These are phyloP conservation scores for Collybiopsis luxurians DNA, from an alignment of 768 basidiomycete genomes.

Conservation along the genomic window DNA sequence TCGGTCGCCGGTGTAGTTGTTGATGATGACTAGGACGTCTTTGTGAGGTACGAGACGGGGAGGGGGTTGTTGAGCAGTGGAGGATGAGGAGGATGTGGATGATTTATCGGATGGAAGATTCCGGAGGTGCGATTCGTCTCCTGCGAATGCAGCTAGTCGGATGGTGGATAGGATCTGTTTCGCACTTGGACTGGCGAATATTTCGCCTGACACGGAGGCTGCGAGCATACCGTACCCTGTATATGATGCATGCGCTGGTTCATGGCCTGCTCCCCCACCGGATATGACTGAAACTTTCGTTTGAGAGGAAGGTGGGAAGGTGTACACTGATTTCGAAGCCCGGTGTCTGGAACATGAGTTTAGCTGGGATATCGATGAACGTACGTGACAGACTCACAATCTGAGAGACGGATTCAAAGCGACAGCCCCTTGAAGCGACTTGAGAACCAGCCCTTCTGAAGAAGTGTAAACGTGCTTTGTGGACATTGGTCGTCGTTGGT, in stretches of 20 bases:
- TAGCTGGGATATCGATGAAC: neutral
- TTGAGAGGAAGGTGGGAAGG: conserved; percentile 15
- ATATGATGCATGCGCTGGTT: conserved; percentile 57
- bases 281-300: conserved; percentile 39
- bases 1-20: conserved; percentile 54
- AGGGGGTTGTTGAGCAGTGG: neutral
- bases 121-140: conserved; percentile 15
- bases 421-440: conserved; percentile 39
- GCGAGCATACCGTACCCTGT: conserved; percentile 56
- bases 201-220: conserved; percentile 58
- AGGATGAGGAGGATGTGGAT: neutral
- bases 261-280: conserved; percentile 56
- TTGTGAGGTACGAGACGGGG: conserved; percentile 7
- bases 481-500: conserved; percentile 25
- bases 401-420: conserved; percentile 36
- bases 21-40: conserved; percentile 39
- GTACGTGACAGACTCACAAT: conserved; percentile 34
- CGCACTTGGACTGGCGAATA: conserved; percentile 63
- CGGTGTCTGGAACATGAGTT: conserved; percentile 25
- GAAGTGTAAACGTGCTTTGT: conserved; percentile 41
- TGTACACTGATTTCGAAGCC: conserved; percentile 34
- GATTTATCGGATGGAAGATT: neutral
- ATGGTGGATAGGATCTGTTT: conserved; percentile 52
- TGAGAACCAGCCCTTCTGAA: conserved; percentile 39
- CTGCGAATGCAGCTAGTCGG: conserved; percentile 38